Evolutionary conservation across 305 asterid genomes (phyloP), one percentile per base, ranked within the genome.

Genomic region (Coffea humblotiana): DNA sequence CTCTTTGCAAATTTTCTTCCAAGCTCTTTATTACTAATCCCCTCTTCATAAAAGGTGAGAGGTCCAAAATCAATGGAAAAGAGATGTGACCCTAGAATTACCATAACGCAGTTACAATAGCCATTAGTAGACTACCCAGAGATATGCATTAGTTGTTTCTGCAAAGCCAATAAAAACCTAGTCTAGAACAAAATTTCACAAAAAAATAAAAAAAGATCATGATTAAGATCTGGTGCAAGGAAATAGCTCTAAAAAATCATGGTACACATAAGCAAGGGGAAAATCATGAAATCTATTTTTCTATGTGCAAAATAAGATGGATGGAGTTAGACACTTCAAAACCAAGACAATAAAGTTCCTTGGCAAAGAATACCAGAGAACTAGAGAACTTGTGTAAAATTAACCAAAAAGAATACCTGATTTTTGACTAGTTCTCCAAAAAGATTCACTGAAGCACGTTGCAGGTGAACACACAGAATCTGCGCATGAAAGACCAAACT

Each of bases 391-490:
- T 48, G 19, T 75, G 51, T 32, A 77, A 76, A 80, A 60, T 54
- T 51, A 40, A 32, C 58, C 58, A 40, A 58, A 75, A 58, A n/a
- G 58, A 71, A 82, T 89, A 95, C 99, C 97, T 71, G 85, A 88
- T 92, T 92, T 85, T 95, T 95, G 81, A 86, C 84, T 52, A 88
- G 83, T 79, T 93, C 93, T 82, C 98, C 99, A 75, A 90, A 83
- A 79, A 89, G 54, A 83, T 93, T 89, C 64, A 90, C 89, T 29
- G 97, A 93, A 81, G 96, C 99, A 51, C 97, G 97, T 84, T 93
- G 99, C 71, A 95, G 88, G 87, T 95, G 97, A 84, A 95, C 84
- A 88, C 97, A 93, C 13, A 95, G 86, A 89, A 95, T 91, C 99
- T 95, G 97, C 92, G 80, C 76, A 82, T 74, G 70, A 60, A 82